Evolutionary conservation across 1,284 basidiomycete genomes (phyloP), one percentile per base, ranked within the genome.

Genomic region (Heterobasidion irregulare): DNA sequence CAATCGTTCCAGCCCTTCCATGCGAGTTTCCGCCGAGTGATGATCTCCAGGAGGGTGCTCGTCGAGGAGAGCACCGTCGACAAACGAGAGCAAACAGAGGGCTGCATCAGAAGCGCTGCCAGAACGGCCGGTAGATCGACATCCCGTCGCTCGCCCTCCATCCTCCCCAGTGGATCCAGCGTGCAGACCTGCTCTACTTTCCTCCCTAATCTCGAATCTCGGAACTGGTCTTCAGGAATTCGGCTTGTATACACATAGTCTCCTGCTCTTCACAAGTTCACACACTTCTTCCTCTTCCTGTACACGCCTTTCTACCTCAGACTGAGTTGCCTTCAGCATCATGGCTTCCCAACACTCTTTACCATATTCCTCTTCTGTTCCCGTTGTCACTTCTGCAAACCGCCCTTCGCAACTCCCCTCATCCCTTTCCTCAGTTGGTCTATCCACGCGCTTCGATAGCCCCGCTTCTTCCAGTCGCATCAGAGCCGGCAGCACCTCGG

Each of bases 381-480:
- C 61, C 26, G 41, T 46, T 10, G 47, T 57, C n/a, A 56, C 52
- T 1, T 48, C 59, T 26, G 57, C 57, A 38, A 54, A 59, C 50
- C 55, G 60, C 16, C 61, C 61, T 13, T 62, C 61, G 1, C 55
- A 59, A 44, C 56, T 62, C 44, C 61, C 61, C 34, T 62, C 61
- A 0, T 55, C 61, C 1, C 49, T 62, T n/a, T 59, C 61, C 18
- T 56, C 57, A 34, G 55, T 59, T 45, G 60, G 60, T 10, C 32
- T 59, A n/a, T 61, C 61, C 13, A 57, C 59, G 16, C 53, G 47
- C 15, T 61, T 62, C 47, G 61, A 62, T 41, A 53, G 44, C 36
- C 16, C 47, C 13, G 48, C 53, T 7, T 19, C 53, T 6, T 46
- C 52, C 43, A 38, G 26, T n/a, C 53, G 53, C 15, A 41, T 57